Evolutionary conservation across 2,329 filamentous ascomycete genomes (phyloP).

Genomic region (Penicillium expansum): DNA sequence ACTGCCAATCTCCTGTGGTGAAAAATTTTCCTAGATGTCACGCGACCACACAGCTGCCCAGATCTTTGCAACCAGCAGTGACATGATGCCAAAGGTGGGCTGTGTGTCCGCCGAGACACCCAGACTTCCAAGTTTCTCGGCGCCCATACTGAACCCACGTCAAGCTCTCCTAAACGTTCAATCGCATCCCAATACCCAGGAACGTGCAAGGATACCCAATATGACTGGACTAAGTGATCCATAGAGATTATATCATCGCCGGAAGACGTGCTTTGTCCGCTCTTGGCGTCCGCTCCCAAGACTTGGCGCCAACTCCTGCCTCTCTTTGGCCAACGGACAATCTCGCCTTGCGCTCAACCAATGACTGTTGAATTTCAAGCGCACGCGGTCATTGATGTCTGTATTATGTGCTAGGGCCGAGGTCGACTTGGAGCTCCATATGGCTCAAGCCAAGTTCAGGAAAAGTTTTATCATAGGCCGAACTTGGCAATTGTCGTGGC

Average conservation of each 20-base stretch:
- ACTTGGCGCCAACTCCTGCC: conserved; percentile 4
- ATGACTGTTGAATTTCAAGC: neutral
- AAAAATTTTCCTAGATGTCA: neutral
- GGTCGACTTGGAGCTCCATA: neutral
- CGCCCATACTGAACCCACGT: neutral
- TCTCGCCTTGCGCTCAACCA: neutral
- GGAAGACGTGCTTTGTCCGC: conserved; percentile 6
- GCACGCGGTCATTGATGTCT: no score
- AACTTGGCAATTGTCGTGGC: conserved; percentile 6
- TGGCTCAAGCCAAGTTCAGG: neutral
- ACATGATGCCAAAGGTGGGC: conserved; percentile 8
- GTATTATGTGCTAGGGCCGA: no score
- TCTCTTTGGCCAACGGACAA: neutral
- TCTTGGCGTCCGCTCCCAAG: conserved; percentile 10
- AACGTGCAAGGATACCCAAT: conserved; percentile 1
- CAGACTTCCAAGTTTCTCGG: conserved; percentile 8
- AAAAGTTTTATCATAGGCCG: neutral
- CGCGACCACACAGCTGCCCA: neutral
- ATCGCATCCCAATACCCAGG: neutral
- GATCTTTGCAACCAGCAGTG: neutral
- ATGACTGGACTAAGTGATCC: neutral
- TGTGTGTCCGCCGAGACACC: conserved; percentile 4
- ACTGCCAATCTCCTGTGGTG: neutral
- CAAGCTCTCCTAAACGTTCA: conserved; percentile 5
- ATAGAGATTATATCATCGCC: neutral